Percentiles rank a stretch among this genome's conserved stretches.
Evolutionary conservation across 768 basidiomycete species (phyloP).

Genomic region (Suillus placidus): DNA sequence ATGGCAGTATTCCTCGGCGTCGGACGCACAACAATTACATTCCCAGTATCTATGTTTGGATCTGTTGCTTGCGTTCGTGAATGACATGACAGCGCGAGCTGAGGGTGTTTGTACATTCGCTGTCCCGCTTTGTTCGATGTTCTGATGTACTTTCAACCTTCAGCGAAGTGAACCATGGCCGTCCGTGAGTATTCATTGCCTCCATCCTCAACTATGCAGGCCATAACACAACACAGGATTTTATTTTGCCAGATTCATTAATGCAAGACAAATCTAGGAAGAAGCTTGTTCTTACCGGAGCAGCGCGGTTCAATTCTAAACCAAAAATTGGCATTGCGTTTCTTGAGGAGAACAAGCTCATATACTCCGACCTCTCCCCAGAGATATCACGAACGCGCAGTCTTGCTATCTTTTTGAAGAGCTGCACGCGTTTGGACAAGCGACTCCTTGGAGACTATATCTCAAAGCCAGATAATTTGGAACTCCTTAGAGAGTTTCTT

Average conservation of each 20-base stretch:
- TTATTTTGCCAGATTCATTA: slow-evolving; percentile 57
- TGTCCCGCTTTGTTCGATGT: slow-evolving; percentile 2
- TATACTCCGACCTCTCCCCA: slow-evolving; percentile 66
- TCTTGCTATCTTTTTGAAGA: slow-evolving; percentile 86
- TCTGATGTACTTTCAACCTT: slow-evolving; percentile 15
- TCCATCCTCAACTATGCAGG: slow-evolving; percentile 3
- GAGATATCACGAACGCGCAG: slow-evolving; percentile 61
- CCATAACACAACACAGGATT: slow-evolving; percentile 43
- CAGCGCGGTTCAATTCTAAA: slow-evolving; percentile 87
- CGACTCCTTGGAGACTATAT: slow-evolving; percentile 92
- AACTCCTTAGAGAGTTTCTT: slow-evolving; percentile 85
- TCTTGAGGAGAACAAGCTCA: slow-evolving; percentile 90
- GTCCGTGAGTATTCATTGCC: slow-evolving; percentile 43
- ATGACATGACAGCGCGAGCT: slow-evolving; percentile 78
- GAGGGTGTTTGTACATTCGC: slow-evolving; percentile 42
- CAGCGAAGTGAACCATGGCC: slow-evolving; percentile 63
- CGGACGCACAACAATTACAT: slow-evolving; percentile 70
- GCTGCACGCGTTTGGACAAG: slow-evolving; percentile 85
- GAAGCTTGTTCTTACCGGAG: slow-evolving; percentile 81
- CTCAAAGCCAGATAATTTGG: slow-evolving; percentile 84
- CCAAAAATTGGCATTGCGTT: slow-evolving; percentile 90
- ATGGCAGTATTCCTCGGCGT: slow-evolving; percentile 54
- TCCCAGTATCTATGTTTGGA: slow-evolving; percentile 89
- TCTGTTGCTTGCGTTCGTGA: slow-evolving; percentile 81
- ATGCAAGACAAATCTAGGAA: slow-evolving; percentile 81